Percentiles rank a stretch among this genome's conserved stretches.
Conservation (phyloP, 164 flowering plant species). For the Houttuynia cordata region DNA sequence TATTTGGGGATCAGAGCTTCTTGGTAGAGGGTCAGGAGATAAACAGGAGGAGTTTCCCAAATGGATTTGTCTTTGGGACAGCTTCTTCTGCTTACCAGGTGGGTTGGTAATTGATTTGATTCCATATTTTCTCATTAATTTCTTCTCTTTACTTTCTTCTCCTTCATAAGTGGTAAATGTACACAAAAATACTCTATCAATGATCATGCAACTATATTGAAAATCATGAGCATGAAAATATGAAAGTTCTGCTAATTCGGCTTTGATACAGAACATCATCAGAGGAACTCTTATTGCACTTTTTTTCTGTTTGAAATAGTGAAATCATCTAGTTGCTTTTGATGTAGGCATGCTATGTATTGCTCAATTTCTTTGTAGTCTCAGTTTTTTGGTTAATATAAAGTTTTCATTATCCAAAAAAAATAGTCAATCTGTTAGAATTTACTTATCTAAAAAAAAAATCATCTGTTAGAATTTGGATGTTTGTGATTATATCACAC, state of each 20-base stretch:
- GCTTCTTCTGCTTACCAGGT: constrained; percentile 36
- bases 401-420: too few relatives aligned
- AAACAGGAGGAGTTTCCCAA: constrained; percentile 25
- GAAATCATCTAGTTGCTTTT: too few relatives aligned
- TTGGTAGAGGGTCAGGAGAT: constrained; percentile 8
- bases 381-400: too few relatives aligned
- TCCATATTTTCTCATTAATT: background rate
- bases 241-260: background rate
- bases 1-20: constrained; percentile 19
- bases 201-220: background rate
- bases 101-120: background rate
- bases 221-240: too few relatives aligned
- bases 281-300: too few relatives aligned
- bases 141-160: background rate
- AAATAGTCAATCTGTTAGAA: too few relatives aligned
- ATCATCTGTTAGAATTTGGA: too few relatives aligned
- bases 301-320: too few relatives aligned
- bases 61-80: constrained; percentile 37
- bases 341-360: too few relatives aligned
- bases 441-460: too few relatives aligned
- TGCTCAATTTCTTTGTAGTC: too few relatives aligned
- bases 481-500: too few relatives aligned
- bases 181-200: background rate
- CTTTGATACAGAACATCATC: background rate
- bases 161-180: background rate